These are phyloP conservation scores for Xanthoconium stramineum DNA, from an alignment of 768 basidiomycete genomes.

Conservation along the genomic window DNA sequence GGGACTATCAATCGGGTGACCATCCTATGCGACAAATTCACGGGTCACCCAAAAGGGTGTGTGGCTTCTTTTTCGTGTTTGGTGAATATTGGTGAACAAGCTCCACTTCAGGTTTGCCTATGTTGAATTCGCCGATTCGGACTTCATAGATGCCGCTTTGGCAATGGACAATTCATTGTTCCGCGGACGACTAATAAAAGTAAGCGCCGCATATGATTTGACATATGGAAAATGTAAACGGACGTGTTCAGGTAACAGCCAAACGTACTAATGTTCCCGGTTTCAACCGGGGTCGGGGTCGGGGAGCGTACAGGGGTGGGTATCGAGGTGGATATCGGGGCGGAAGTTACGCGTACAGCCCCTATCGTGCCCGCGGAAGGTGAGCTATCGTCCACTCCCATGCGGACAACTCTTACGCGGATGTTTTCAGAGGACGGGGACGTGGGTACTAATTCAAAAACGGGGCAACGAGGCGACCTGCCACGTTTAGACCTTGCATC, in stretches of 20 bases:
- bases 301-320: constrained; percentile 63
- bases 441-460: constrained; percentile 53
- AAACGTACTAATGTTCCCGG: constrained; percentile 97
- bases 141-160: constrained; percentile 85
- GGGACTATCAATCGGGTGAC: constrained; percentile 99
- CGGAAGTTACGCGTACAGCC: constrained; percentile 50
- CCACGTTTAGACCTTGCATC: constrained; percentile 10
- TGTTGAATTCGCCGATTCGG: constrained; percentile 95
- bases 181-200: constrained; percentile 90
- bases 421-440: constrained; percentile 58
- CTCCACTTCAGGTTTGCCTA: constrained; percentile 77
- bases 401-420: constrained; percentile 6
- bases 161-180: constrained; percentile 97
- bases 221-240: background rate
- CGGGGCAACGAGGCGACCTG: constrained; percentile 17
- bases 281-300: constrained; percentile 78
- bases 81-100: constrained; percentile 6
- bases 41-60: constrained; percentile 98
- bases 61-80: constrained; percentile 16
- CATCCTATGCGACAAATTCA: constrained; percentile 99
- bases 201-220: constrained; percentile 30
- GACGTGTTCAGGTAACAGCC: constrained; percentile 70
- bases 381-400: constrained; percentile 34
- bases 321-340: constrained; percentile 60
- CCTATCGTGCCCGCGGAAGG: constrained; percentile 72